These are phyloP conservation scores for Fraxinus americana DNA, from an alignment of 257 asterid genomes.

Conservation along the genomic window DNA sequence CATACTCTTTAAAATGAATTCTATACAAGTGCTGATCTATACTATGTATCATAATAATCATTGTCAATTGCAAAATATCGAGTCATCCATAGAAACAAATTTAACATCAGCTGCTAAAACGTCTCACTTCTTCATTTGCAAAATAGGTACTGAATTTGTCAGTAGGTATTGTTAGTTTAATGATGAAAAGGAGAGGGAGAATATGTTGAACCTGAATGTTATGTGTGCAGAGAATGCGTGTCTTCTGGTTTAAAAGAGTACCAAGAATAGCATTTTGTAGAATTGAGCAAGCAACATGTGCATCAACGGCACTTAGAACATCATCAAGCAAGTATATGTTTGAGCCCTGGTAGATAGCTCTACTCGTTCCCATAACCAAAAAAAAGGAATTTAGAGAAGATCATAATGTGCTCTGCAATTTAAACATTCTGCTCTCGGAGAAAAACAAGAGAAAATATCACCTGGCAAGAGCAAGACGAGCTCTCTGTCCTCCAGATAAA, in stretches of 20 bases:
- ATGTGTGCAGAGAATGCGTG: constrained; percentile 91
- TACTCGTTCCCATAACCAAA: constrained; percentile 34
- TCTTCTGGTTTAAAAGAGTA: constrained; percentile 70
- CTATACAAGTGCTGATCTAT: constrained; percentile 5
- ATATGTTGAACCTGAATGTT: constrained; percentile 69
- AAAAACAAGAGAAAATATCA: constrained; percentile 27
- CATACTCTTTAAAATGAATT: background rate
- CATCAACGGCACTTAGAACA: constrained; percentile 96
- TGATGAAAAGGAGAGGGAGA: constrained; percentile 9
- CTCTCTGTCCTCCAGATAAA: constrained; percentile 91
- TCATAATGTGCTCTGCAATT: constrained; percentile 8
- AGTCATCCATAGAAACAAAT: background rate
- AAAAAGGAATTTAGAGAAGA: constrained; percentile 13
- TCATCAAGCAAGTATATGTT: constrained; percentile 83
- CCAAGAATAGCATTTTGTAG: constrained; percentile 74
- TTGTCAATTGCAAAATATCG: background rate
- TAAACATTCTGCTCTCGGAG: constrained; percentile 12
- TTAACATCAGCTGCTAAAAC: background rate
- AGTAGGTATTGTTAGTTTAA: background rate
- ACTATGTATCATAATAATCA: background rate
- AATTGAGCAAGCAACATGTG: constrained; percentile 85
- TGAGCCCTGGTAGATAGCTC: constrained; percentile 79
- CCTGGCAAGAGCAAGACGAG: constrained; percentile 96
- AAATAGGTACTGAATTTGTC: background rate
- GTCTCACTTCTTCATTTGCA: background rate